Conservation (phyloP, 805 yeast genomes). For the Suhomyces sp. region DNA sequence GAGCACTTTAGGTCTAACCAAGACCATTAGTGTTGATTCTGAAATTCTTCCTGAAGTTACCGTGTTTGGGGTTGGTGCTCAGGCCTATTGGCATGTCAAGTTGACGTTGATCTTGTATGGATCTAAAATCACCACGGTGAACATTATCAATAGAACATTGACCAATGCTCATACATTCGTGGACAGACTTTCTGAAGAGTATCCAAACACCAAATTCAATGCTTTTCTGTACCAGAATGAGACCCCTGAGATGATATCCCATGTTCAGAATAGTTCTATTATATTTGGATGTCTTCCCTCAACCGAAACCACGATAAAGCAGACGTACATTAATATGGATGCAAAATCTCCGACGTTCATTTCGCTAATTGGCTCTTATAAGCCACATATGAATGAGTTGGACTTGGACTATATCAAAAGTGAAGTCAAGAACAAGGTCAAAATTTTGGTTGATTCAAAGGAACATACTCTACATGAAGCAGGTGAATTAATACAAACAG, state of each 20-base stretch:
- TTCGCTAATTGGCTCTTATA: slow-evolving; percentile 64
- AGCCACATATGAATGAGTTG: slow-evolving; percentile 65
- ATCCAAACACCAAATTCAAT: slow-evolving; percentile 25
- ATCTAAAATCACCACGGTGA: slow-evolving; percentile 35
- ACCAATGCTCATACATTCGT: slow-evolving; percentile 38
- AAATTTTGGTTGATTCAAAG: slow-evolving; percentile 59
- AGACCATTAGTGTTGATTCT: slow-evolving; percentile 20
- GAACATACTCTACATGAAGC: slow-evolving; percentile 59
- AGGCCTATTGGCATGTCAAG: slow-evolving; percentile 63
- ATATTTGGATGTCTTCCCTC: slow-evolving; percentile 65
- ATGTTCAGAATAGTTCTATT: slow-evolving; percentile 41
- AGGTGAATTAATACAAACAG: slow-evolving; percentile 58
- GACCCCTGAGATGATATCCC: slow-evolving; percentile 15
- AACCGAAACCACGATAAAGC: slow-evolving; percentile 45
- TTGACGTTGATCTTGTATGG: slow-evolving; percentile 43
- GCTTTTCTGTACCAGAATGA: slow-evolving; percentile 16
- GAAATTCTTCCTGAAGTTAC: slow-evolving; percentile 27
- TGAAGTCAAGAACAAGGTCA: slow-evolving; percentile 32
- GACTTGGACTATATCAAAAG: slow-evolving; percentile 42
- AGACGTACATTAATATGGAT: slow-evolving; percentile 30
- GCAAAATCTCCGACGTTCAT: slow-evolving; percentile 36
- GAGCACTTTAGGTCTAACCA: slow-evolving; percentile 47
- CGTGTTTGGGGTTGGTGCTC: slow-evolving; percentile 63
- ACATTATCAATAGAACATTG: slow-evolving; percentile 45
- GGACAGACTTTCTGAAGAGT: slow-evolving; percentile 23